Evolutionary conservation across 2,329 filamentous ascomycete genomes (phyloP).

Genomic region (Colletotrichum noveboracense): DNA sequence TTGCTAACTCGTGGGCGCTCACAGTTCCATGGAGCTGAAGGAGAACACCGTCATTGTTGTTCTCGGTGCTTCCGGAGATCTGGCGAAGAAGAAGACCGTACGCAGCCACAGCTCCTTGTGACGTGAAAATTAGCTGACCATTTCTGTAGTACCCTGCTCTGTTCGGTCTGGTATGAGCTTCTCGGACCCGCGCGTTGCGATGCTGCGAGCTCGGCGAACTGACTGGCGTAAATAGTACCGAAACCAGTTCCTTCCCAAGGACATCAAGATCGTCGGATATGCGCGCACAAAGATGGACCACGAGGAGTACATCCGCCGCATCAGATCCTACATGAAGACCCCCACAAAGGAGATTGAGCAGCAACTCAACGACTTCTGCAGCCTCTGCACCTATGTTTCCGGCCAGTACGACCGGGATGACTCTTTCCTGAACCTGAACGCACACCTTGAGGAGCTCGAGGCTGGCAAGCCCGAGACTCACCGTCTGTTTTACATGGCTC

Average conservation of each 20-base stretch:
- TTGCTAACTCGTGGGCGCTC: neutral
- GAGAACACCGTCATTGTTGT: constrained; percentile 98
- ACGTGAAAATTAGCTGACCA: constrained; percentile 30
- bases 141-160: constrained; percentile 83
- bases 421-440: constrained; percentile 84
- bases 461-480: constrained; percentile 82
- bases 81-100: constrained; percentile 99
- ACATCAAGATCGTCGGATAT: constrained; percentile 98
- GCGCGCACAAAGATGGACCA: constrained; percentile 99
- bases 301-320: constrained; percentile 89
- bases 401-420: constrained; percentile 98
- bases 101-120: constrained; percentile 18
- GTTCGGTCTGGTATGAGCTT: constrained; percentile 86
- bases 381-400: constrained; percentile 90
- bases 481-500: constrained; percentile 98
- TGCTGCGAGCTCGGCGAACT: neutral
- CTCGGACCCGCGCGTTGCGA: neutral
- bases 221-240: constrained; percentile 70
- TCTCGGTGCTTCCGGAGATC: constrained; percentile 93
- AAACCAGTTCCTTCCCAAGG: constrained; percentile 98
- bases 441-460: constrained; percentile 87
- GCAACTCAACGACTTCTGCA: constrained; percentile 89
- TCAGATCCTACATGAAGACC: constrained; percentile 98
- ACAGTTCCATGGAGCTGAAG: constrained; percentile 91
- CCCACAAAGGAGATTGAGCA: constrained; percentile 97